These are phyloP conservation scores for Narthecium ossifragum DNA, from an alignment of 106 monocot species.

Conservation along the genomic window DNA sequence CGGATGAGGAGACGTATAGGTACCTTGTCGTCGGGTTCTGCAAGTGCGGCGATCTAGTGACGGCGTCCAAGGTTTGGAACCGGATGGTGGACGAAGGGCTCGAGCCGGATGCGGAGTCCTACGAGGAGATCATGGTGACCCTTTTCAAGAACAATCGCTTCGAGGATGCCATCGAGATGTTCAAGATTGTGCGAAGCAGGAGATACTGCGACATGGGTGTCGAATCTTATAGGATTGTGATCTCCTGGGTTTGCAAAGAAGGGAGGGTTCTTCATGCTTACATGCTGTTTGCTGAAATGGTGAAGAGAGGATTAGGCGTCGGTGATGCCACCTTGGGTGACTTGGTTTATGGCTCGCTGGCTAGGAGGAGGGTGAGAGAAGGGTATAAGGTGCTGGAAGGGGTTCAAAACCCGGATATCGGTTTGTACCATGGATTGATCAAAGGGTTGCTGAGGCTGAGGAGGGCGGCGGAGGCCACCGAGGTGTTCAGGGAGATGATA, in stretches of 20 bases:
- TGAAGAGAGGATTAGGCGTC: conserved; percentile 57
- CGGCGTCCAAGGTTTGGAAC: conserved; percentile 72
- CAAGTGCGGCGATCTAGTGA: conserved; percentile 33
- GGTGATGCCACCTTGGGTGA: conserved; percentile 31
- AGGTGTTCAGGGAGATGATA: conserved; percentile 75
- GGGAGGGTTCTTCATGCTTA: conserved; percentile 32
- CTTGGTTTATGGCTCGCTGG: conserved; percentile 53
- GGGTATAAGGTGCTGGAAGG: conserved; percentile 36
- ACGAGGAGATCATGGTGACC: conserved; percentile 49
- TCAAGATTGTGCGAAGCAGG: conserved; percentile 35
- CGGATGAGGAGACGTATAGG: conserved; percentile 33
- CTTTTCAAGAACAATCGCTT: conserved; percentile 58
- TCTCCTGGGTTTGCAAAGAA: conserved; percentile 59
- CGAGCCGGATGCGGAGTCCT: conserved; percentile 42
- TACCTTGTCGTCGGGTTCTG: conserved; percentile 58
- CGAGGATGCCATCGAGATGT: conserved; percentile 55
- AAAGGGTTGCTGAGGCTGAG: conserved; percentile 64
- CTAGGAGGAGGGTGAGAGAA: conserved; percentile 46
- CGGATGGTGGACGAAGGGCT: conserved; percentile 34
- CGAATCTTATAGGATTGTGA: conserved; percentile 30
- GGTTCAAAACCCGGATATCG: conserved; percentile 21
- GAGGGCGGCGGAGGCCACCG: conserved; percentile 53
- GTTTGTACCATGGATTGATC: conserved; percentile 70
- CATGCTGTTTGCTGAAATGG: conserved; percentile 68
- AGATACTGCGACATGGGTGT: conserved; percentile 24